A percentile compares a stretch with the other conserved stretches of the same genome.
phyloP scores from a whole-genome alignment of 306 rosid genomes.

The Vachellia pachyceras region DNA sequence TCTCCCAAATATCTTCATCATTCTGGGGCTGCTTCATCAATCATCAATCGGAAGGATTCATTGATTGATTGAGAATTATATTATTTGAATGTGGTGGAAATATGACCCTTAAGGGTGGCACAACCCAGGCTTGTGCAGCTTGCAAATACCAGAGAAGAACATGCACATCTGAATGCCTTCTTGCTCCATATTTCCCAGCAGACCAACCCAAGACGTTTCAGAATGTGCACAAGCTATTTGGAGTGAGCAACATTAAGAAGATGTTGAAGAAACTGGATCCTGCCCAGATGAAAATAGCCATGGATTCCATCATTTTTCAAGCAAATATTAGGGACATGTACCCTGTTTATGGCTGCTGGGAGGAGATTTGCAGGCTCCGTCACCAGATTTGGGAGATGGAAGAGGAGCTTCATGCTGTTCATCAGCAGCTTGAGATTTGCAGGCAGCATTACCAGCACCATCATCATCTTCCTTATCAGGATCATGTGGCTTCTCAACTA shows the following conservation, averaged over 20 bases:
- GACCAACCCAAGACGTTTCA: slow-evolving; percentile 55
- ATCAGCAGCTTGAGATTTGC: slow-evolving; percentile 45
- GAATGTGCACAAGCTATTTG: slow-evolving; percentile 60
- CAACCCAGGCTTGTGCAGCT: slow-evolving; percentile 61
- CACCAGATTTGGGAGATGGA: slow-evolving; percentile 46
- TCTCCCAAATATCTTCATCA: neutral
- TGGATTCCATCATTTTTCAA: slow-evolving; percentile 55
- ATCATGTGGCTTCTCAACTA: slow-evolving; percentile 44
- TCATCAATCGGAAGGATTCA: neutral
- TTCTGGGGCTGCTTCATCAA: neutral
- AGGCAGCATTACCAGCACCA: slow-evolving; percentile 48
- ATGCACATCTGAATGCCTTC: slow-evolving; percentile 54
- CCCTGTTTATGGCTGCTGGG: slow-evolving; percentile 57
- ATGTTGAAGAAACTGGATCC: slow-evolving; percentile 44
- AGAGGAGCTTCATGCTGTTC: slow-evolving; percentile 55
- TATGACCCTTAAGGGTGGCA: slow-evolving; percentile 58
- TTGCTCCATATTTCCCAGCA: slow-evolving; percentile 58
- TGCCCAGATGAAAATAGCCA: slow-evolving; percentile 42
- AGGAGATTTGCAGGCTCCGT: slow-evolving; percentile 40
- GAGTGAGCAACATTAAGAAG: slow-evolving; percentile 57
- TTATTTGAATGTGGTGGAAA: neutral
- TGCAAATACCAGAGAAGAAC: slow-evolving; percentile 60
- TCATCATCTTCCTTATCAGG: slow-evolving; percentile 15
- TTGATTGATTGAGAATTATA: neutral
- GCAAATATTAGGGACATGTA: slow-evolving; percentile 48